Evolutionary conservation across 2,329 filamentous ascomycete genomes (phyloP), one percentile per base, ranked within the genome.

Genomic region (Stagonosporopsis cucurbitacearum): DNA sequence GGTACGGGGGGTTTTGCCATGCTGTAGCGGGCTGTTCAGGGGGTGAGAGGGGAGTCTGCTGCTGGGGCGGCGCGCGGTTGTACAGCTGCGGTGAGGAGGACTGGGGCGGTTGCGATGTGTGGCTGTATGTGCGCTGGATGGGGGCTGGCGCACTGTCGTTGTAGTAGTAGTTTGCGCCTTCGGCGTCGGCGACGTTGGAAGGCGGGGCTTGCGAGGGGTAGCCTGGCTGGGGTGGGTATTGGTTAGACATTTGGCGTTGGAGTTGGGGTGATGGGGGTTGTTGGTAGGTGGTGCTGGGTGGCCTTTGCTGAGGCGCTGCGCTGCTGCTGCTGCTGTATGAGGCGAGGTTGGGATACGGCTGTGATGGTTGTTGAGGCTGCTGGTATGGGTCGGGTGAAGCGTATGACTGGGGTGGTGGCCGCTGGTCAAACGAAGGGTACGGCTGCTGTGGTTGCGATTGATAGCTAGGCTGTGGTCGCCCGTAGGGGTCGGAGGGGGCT

Each of bases 391-490:
- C 72, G 6, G 67, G 67, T 6, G 68, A 65, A 11, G 67, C 61
- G 30, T 66, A 69, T 17, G 69, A 64, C 37, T 64, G 67, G 6
- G 66, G 62, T 51, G 66, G 59, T 26, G 67, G 60, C 40, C 69
- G 72, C 48, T 74, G 69, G 47, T 77, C 70, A 50, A 71, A 75
- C 36, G 74, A 68, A 23, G 71, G 52, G 37, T 77, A 75, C n/a
- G 72, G 59, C 30, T 80, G 76, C 47, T 81, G 80, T 12, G 45
- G 41, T 52, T 78, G 73, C 23, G 79, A 65, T 17, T 68, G 57
- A 59, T 87, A 88, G 33, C 79, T 75, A 17, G 81, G 79, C 48
- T 84, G 83, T 11, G 81, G 79, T 41, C 79, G 71, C 11, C 73
- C 76, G 60, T 84, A 83, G 5, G 80, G 69, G 8, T 81, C 78